Conservation (phyloP, 768 basidiomycete genomes). For the Auricularia heimuer region DNA sequence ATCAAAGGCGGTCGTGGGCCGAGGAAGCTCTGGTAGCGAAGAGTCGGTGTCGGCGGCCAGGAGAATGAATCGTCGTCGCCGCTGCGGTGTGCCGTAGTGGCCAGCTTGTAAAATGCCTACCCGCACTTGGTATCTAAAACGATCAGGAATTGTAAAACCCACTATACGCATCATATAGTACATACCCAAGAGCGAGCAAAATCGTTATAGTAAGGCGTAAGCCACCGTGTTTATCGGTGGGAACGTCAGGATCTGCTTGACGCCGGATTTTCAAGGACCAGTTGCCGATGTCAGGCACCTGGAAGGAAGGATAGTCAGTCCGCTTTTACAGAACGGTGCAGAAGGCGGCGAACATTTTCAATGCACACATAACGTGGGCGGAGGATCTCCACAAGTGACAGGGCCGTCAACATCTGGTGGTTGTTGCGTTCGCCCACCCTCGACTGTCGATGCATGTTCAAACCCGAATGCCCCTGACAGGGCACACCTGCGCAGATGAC, state of each 20-base stretch:
- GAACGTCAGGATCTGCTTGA: not conserved
- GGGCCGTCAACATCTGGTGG: slow-evolving; percentile 37
- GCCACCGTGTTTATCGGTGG: not conserved
- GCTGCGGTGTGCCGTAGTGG: slow-evolving; percentile 13
- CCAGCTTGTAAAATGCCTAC: slow-evolving; percentile 12
- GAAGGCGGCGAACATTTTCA: slow-evolving; percentile 39
- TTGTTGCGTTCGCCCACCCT: not conserved
- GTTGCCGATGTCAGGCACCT: not conserved
- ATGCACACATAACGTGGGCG: slow-evolving; percentile 34
- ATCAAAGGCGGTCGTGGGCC: slow-evolving; percentile 8
- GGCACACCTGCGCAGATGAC: not conserved
- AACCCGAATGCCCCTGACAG: not conserved
- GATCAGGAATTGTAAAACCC: not conserved
- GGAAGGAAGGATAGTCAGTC: not conserved
- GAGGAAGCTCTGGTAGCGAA: slow-evolving; percentile 11
- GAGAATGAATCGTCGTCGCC: slow-evolving; percentile 10
- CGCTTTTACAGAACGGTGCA: not conserved
- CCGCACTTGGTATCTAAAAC: slow-evolving; percentile 13
- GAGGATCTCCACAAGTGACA: slow-evolving; percentile 41
- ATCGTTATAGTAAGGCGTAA: not conserved
- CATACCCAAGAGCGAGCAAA: slow-evolving; percentile 6
- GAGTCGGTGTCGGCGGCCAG: slow-evolving; percentile 9
- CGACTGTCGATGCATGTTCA: not conserved
- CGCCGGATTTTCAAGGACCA: not conserved
- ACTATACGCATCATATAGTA: not conserved